Evolutionary conservation across 768 basidiomycete genomes (phyloP).

Genomic region (Psilocybe tampanensis): DNA sequence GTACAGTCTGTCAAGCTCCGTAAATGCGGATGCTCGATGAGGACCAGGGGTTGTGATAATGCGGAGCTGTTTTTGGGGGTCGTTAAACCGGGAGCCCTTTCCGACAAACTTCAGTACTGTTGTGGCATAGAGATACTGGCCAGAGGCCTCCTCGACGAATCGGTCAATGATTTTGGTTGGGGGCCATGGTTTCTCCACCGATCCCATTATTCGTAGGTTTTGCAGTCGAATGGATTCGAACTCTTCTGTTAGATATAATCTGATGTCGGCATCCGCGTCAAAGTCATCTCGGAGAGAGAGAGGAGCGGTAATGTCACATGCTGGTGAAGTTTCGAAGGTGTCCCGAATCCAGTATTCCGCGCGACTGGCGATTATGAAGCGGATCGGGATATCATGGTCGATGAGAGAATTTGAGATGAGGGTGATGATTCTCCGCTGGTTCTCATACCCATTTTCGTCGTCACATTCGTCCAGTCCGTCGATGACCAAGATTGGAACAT

Average conservation of each 20-base stretch:
- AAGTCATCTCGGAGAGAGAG: not conserved
- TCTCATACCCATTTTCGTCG: not conserved
- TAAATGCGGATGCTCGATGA: not conserved
- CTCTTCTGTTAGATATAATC: not conserved
- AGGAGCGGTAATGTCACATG: not conserved
- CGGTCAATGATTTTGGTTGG: not conserved
- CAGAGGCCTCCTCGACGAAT: not conserved
- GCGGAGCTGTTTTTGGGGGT: not conserved
- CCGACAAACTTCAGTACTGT: slow-evolving; percentile 4
- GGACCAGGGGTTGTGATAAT: not conserved
- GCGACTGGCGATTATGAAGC: slow-evolving; percentile 1
- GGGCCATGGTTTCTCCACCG: not conserved
- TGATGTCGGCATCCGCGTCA: not conserved
- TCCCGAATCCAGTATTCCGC: slow-evolving; percentile 1
- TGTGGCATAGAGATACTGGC: not conserved
- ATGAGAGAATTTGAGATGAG: not conserved
- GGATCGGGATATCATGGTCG: not conserved
- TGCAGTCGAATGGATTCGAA: not conserved
- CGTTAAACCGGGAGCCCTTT: not conserved
- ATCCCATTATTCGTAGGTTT: not conserved
- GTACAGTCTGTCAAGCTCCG: not conserved
- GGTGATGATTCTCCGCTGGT: not conserved
- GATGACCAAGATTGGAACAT: not conserved
- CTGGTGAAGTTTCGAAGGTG: not conserved
- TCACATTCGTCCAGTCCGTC: slow-evolving; percentile 6